Evolutionary conservation across 2,329 filamentous ascomycete species (phyloP), one percentile per base, ranked within the genome.

Genomic region (Aureobasidium leucospermi): DNA sequence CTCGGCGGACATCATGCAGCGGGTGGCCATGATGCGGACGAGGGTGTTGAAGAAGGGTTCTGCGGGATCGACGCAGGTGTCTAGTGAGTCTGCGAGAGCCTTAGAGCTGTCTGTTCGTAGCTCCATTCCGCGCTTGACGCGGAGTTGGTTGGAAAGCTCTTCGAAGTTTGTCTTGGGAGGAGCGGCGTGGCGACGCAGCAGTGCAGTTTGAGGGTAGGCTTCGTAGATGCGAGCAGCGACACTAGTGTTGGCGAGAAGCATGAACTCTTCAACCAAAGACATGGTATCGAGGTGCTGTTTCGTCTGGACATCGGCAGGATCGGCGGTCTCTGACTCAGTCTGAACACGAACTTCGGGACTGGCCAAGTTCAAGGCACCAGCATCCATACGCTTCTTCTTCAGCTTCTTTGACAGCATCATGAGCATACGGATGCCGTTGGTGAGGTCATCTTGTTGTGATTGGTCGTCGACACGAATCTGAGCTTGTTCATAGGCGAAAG

Each of bases 1-100:
- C 75, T 99, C 94, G 63, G 94, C 94, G 58, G 90, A 94, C 81
- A 96, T 96, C 94, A 99, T 99, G 82, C 94, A 99, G 23, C 94
- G 87, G 8, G 94, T 99, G 9, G 94, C 94, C 78, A 99, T 89
- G 75, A 99, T 96, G 71, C 94, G 90, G 66, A 99, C 87, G 28
- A 99, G 85, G 2, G 93, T 99, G 81, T 99, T 99, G 83, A 99
- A 97, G 79, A 96, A 99, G 31, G 93, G 90, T 67, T 97, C 89
- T 9, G 78, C 71, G 0, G 85, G 75, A 69, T 96, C 92, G 49
- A 87, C 80, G 71, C 94, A 99, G 36, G 76, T 78, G 73, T 99
- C 94, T 1, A 99, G 83, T 16, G 90, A 96, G 73, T 95, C 90
- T 55, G 95, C 94, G 13, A 99, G 83, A n/a, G 92, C 90, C 70